Evolutionary conservation across 2,329 filamentous ascomycete species (phyloP), one percentile per base, ranked within the genome.

Genomic region (Aureobasidium musti): DNA sequence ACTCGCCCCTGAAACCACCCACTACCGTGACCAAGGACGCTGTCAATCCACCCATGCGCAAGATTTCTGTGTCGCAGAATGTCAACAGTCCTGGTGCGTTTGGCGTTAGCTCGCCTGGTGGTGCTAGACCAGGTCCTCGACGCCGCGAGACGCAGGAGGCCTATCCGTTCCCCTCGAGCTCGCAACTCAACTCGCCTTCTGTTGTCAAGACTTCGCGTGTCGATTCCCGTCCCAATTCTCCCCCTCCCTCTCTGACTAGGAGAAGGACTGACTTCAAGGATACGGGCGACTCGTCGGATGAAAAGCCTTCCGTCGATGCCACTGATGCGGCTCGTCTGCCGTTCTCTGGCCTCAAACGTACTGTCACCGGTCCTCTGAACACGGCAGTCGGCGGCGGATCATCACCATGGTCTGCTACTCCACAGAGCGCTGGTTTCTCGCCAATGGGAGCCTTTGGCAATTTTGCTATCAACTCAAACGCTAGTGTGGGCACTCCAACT

Each of bases 1-100:
- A 98, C 77, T 97, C 95, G 41, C 90, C 92, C 39, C 82, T 97
- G 71, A 98, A 98, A 79, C 90, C 91, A 10, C 91, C 91, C 23
- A 86, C 87, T 37, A 85, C 82, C 68, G 77, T 81, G 28, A 83
- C 82, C 72, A 94, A 91, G 80, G 87, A 80, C 77, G 83, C 77
- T 68, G 83, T 76, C 76, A 84, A 76, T 57, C 83, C 82, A 13
- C 88, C 90, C 65, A 86, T 89, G 57, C 90, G 94, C 67, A 97
- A 97, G 79, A 83, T 88, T 19, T 97, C 93, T 0, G 79, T 97
- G 57, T 95, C 93, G 23, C 81, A 82, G 68, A 76, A 77, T 19
- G 89, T 91, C 69, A 87, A 84, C 60, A 84, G 83, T 67, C 82
- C 84, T 21, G 83, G 82, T 66, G 83, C 84, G 54, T 93, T 89